Evolutionary conservation across 352 stramenopile genomes (phyloP), one percentile per base, ranked within the genome.

Genomic region (Phytopythium boreale): DNA sequence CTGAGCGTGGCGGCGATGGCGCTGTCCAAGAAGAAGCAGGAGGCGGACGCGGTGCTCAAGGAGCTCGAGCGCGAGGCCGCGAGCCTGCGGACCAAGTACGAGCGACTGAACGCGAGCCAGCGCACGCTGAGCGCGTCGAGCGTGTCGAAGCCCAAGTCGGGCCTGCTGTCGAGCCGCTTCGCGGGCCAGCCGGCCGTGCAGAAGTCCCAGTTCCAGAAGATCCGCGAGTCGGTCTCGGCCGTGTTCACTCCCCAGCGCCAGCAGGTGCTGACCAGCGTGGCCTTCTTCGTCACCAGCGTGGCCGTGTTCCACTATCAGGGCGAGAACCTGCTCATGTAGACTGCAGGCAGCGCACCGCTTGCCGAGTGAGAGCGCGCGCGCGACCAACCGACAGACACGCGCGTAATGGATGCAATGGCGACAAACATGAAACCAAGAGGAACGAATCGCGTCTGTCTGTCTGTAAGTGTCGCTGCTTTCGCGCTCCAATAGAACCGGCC

Each of bases 21-120:
- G 29, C 72, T 95, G 39, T 88, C 84, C 47, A 90, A 89, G 72
- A 77, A 88, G 68, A 95, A 95, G 70, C 79, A 91, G 66, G 87
- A 93, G 56, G 79, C 81, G 24, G 87, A 93, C 62, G 77, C 83
- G 12, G 67, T 72, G 46, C 70, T 93, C 20, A 68, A 76, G 43
- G 60, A 83, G 57, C 67, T 93, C 55, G 87, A 95, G 64, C 84
- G 82, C 26, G 87, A 95, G 67, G 82, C 83, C 61, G 74, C 76
- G 51, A 90, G 79, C 49, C 75, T 92, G 56, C 87, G 87, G 50
- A 90, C 77, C 60, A 89, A 90, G 74, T 92, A 92, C 61, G 84
- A 95, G 61, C 87, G 87, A 17, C 64, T 95, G 62, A 91, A 85
- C 67, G 80, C 84, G 34, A 92, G 77, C 63, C 81, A 92, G 74